Evolutionary conservation across 2,329 filamentous ascomycete genomes (phyloP), one percentile per base, ranked within the genome.

Genomic region (Didymella keratinophila): DNA sequence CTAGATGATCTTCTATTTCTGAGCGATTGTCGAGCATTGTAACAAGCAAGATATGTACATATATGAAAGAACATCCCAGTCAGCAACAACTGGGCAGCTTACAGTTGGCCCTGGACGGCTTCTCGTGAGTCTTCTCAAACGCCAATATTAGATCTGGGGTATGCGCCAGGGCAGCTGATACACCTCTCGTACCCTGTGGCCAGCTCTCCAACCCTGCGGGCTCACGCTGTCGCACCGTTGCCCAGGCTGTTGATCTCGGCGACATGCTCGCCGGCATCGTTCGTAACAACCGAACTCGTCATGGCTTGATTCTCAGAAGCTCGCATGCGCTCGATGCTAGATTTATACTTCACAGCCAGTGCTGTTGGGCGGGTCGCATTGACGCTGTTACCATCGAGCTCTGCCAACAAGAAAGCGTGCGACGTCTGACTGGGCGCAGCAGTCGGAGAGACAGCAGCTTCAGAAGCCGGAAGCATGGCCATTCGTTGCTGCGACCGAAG

Each of bases 1-100:
- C 28, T 75, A 68, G 25, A 14, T 12, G 11, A 10, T 11, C 6
- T 11, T 27, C 23, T 14, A 3, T 9, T 18, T 10, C 36, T 12
- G 7, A 4, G 7, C 14, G 3, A 30, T 23, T 10, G 11, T 18
- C 10, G 10, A 12, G 43, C 12, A 14, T 21, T 58, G 37, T 10
- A 48, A 43, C 36, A 23, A 50, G 20, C 6, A 39, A 18, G 4
- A 41, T 30, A 25, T 27, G 8, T 21, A n/a, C 32, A 25, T n/a
- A 45, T 5, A n/a, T 16, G 18, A 41, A 18, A 7, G 4, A 18
- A 1, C 37, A 23, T 14, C n/a, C 11, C 11, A 41, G 2, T 41
- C 2, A 11, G 11, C 18, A 41, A 18, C 36, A 16, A 1, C 20
- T 6, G 5, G 20, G 14, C 11, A 21, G 37, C 11, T 21, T 18